Evolutionary conservation across 345 rosid genomes (phyloP).

Genomic region (Leavenworthia alabamica): DNA sequence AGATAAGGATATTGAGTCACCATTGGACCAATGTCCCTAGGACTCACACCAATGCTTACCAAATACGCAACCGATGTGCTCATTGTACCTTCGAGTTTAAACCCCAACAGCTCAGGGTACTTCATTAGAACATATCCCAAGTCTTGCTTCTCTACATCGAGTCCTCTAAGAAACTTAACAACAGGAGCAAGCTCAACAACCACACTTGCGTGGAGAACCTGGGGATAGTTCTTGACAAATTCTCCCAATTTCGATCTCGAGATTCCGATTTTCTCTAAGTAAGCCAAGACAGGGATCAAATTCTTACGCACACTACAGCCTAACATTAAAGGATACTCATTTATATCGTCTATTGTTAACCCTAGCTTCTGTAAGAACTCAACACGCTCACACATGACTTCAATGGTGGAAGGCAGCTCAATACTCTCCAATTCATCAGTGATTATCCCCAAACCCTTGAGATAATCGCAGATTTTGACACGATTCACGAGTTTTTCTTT

Average conservation of each 20-base stretch:
- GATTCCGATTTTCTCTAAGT: conserved; percentile 73
- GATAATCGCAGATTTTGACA: conserved; percentile 82
- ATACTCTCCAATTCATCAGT: conserved; percentile 75
- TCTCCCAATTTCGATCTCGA: conserved; percentile 68
- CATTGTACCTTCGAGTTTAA: conserved; percentile 83
- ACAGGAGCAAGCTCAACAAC: conserved; percentile 94
- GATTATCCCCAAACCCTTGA: conserved; percentile 69
- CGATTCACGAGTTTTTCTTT: conserved; percentile 83
- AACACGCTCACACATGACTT: conserved; percentile 84
- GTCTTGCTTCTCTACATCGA: conserved; percentile 86
- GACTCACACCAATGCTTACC: conserved; percentile 83
- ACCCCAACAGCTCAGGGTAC: conserved; percentile 89
- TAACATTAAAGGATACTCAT: conserved; percentile 75
- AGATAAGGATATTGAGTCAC: conserved; percentile 83
- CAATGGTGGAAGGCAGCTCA: conserved; percentile 87
- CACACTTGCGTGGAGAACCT: conserved; percentile 74
- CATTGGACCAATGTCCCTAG: conserved; percentile 93
- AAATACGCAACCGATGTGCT: conserved; percentile 91
- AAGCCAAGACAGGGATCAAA: conserved; percentile 83
- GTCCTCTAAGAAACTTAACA: conserved; percentile 76
- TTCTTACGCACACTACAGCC: conserved; percentile 88
- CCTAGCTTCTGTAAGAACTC: conserved; percentile 79
- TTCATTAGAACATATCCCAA: conserved; percentile 69
- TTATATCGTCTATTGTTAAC: conserved; percentile 65
- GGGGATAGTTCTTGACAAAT: conserved; percentile 73